Conservation (phyloP, 345 rosid genomes). For the Pistacia atlantica region DNA sequence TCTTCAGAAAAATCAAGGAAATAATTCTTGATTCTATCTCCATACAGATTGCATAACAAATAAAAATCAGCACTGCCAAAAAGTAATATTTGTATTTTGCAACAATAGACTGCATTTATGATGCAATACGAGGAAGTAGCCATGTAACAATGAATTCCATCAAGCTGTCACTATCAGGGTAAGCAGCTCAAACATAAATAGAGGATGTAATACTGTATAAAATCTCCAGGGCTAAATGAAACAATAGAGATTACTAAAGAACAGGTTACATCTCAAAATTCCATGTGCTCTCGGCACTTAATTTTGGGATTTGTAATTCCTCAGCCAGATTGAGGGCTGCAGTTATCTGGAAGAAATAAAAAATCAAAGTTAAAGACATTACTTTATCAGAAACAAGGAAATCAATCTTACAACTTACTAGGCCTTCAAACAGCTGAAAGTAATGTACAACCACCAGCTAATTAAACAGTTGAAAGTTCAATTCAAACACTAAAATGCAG, state of each 20-base stretch:
- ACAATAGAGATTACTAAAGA: constrained; percentile 15
- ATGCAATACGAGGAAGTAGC: constrained; percentile 4
- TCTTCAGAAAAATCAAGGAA: not conserved
- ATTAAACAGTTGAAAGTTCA: not conserved
- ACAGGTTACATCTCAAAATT: constrained; percentile 57
- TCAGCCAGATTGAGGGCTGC: constrained; percentile 74
- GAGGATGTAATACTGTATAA: constrained; percentile 11
- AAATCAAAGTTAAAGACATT: not conserved
- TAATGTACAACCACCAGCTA: not conserved
- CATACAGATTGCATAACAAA: not conserved
- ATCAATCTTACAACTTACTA: not conserved
- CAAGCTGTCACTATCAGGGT: constrained; percentile 10
- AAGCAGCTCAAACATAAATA: constrained; percentile 19
- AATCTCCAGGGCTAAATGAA: constrained; percentile 12
- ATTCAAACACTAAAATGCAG: not conserved
- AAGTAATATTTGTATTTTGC: not conserved
- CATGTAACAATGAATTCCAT: constrained; percentile 9
- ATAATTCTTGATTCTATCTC: not conserved
- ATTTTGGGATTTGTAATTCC: constrained; percentile 60
- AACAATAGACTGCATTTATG: constrained; percentile 2
- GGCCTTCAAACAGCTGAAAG: constrained; percentile 1
- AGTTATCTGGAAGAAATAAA: constrained; percentile 41
- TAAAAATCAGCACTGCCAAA: not conserved
- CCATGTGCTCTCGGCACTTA: constrained; percentile 80
- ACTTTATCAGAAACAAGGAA: not conserved